Conservation (phyloP, 139 green algal genomes). For the Chlorella sorokiniana region DNA sequence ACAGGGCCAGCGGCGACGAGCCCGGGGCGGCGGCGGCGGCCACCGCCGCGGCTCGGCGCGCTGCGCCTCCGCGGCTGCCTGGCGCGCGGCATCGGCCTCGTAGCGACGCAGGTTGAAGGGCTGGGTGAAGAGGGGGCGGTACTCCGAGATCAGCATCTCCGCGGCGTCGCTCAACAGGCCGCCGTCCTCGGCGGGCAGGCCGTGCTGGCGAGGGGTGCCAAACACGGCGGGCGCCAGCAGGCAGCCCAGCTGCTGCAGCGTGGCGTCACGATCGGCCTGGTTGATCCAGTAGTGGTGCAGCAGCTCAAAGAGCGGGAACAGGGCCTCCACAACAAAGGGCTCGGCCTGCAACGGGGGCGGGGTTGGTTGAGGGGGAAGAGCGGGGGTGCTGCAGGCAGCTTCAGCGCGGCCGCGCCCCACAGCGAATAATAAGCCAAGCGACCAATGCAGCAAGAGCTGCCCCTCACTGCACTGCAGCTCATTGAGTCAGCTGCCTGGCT, state of each 20-base stretch:
- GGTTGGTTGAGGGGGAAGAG: too few relatives aligned
- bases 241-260: constrained; percentile 26
- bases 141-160: constrained; percentile 43
- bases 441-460: too few relatives aligned
- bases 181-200: constrained; percentile 1
- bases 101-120: constrained; percentile 38
- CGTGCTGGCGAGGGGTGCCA: constrained; percentile 2
- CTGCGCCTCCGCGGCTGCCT: constrained; percentile 18
- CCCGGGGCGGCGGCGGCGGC: not conserved
- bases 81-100: constrained; percentile 25
- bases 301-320: constrained; percentile 52
- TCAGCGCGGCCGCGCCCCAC: too few relatives aligned
- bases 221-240: constrained; percentile 38
- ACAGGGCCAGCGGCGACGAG: not conserved
- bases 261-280: constrained; percentile 32
- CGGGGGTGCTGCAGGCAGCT: not conserved
- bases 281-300: constrained; percentile 52
- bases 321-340: constrained; percentile 42
- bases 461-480: too few relatives aligned
- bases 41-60: constrained; percentile 14
- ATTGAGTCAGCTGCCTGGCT: not conserved
- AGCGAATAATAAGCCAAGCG: too few relatives aligned
- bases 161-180: constrained; percentile 21
- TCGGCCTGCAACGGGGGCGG: constrained; percentile 27
- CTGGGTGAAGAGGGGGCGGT: constrained; percentile 50